These are phyloP conservation scores for Euphorbia schlechtendalii DNA, from an alignment of 441 rosid genomes.

Conservation along the genomic window DNA sequence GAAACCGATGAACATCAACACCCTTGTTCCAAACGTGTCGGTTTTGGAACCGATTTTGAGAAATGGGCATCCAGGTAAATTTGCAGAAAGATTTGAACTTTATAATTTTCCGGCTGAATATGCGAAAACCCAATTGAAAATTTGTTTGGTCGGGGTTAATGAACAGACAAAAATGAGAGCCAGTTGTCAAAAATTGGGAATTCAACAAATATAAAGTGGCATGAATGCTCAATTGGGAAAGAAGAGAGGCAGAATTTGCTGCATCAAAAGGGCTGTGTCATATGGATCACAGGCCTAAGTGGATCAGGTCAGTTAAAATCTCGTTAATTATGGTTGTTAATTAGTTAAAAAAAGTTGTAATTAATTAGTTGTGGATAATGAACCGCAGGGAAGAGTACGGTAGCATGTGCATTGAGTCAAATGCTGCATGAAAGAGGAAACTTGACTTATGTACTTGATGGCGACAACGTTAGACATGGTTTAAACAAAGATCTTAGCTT, in stretches of 20 bases:
- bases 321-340: neutral
- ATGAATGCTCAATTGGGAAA: conserved; percentile 61
- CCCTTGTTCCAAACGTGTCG: conserved; percentile 1
- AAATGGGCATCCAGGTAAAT: conserved; percentile 13
- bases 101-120: neutral
- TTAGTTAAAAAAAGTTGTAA: no score
- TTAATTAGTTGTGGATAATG: neutral
- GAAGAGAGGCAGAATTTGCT: conserved; percentile 59
- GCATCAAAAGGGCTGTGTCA: conserved; percentile 78
- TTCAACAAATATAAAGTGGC: conserved; percentile 79
- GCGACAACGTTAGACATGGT: conserved; percentile 85
- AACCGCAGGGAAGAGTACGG: conserved; percentile 64
- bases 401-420: conserved; percentile 71
- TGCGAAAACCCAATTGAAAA: neutral
- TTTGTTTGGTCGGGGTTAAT: neutral
- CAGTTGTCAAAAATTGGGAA: conserved; percentile 35
- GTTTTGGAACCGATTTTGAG: neutral
- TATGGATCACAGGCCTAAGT: conserved; percentile 94
- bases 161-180: conserved; percentile 4
- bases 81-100: neutral
- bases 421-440: conserved; percentile 58
- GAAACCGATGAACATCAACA: neutral
- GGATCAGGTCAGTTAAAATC: conserved; percentile 58
- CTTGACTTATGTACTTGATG: conserved; percentile 72
- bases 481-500: conserved; percentile 79